phyloP scores from a whole-genome alignment of 305 asterid species.

The Fraxinus albicans region DNA sequence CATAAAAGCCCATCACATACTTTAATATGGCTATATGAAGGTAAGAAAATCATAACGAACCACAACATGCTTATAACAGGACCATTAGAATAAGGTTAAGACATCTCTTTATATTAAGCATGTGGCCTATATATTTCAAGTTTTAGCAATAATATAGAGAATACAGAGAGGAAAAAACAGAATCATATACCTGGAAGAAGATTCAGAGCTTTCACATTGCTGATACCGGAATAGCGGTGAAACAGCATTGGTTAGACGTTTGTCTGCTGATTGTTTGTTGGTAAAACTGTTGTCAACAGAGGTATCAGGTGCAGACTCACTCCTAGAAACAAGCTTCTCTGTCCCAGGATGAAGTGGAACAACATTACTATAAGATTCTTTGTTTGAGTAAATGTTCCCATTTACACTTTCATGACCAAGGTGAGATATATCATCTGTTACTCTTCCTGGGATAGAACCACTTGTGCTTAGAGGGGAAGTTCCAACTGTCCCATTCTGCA shows the following conservation, averaged over 20 bases:
- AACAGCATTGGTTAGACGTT: constrained; percentile 49
- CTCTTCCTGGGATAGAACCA: constrained; percentile 43
- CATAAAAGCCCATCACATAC: constrained; percentile 2
- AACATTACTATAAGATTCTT: constrained; percentile 32
- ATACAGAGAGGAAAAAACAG: constrained; percentile 5
- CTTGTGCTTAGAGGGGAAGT: constrained; percentile 43
- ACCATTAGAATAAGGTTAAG: not conserved
- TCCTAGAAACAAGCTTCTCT: constrained; percentile 38
- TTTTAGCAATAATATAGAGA: not conserved
- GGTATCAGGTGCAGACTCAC: constrained; percentile 38
- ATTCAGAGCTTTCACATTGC: constrained; percentile 81
- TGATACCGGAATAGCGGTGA: constrained; percentile 63
- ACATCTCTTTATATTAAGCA: not conserved
- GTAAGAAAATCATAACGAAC: not conserved
- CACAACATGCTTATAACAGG: not conserved
- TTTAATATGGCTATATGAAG: constrained; percentile 3
- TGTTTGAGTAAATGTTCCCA: constrained; percentile 32
- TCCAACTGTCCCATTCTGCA: constrained; percentile 46
- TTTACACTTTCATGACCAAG: constrained; percentile 42
- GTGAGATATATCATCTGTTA: constrained; percentile 35
- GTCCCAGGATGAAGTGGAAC: constrained; percentile 39
- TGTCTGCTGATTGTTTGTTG: constrained; percentile 49
- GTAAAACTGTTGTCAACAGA: constrained; percentile 31
- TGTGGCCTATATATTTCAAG: not conserved
- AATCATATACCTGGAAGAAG: constrained; percentile 68